Evolutionary conservation across 495 filamentous ascomycete genomes (phyloP).

Genomic region (Penicillium daleae): DNA sequence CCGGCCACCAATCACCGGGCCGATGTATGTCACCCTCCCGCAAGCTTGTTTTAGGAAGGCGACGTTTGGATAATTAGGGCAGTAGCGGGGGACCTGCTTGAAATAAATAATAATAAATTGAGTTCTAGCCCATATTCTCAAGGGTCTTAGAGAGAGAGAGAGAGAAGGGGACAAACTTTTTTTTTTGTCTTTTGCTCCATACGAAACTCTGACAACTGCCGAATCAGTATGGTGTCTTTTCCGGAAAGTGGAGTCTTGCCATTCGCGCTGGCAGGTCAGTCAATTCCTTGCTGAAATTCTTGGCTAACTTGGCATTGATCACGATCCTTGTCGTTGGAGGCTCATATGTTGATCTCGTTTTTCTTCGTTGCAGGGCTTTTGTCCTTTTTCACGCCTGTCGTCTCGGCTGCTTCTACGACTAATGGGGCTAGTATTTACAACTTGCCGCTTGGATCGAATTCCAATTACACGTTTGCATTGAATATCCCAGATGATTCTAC

Average conservation of each 20-base stretch:
- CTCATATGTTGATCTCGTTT: neutral
- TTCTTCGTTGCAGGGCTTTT: neutral
- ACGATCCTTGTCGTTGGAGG: neutral
- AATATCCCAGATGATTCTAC: conserved; percentile 44
- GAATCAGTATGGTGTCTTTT: conserved; percentile 1
- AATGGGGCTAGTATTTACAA: conserved; percentile 14
- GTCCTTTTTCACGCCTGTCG: neutral
- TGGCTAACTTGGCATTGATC: conserved; percentile 4
- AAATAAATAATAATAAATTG: neutral
- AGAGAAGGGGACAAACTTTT: neutral
- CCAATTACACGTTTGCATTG: conserved; percentile 50
- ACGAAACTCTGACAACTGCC: neutral
- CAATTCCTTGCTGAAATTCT: neutral
- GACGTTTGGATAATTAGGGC: neutral
- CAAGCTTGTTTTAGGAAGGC: neutral
- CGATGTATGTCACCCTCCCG: neutral
- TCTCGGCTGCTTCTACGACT: neutral
- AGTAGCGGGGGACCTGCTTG: neutral
- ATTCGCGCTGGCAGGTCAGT: conserved; percentile 2
- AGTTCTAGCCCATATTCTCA: too few species aligned
- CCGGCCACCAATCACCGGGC: neutral
- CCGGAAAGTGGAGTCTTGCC: neutral
- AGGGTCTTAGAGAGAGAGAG: too few species aligned
- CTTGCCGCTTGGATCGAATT: neutral
- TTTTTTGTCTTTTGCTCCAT: neutral